Evolutionary conservation across 2,329 filamentous ascomycete genomes (phyloP).

Genomic region (Rutstroemia sp.): DNA sequence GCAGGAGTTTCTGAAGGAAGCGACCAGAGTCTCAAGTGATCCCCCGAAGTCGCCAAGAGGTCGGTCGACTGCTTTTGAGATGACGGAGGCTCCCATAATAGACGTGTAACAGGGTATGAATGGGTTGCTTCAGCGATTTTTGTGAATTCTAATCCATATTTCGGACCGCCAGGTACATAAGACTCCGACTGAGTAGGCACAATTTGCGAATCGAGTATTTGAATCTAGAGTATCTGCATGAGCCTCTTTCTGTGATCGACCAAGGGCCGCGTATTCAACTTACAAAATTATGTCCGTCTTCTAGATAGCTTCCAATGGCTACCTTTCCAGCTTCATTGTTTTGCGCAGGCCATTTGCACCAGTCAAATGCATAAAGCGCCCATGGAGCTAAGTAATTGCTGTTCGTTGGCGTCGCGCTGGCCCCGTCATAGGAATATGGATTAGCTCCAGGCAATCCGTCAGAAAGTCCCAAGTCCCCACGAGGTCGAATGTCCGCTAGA

Average conservation of each 20-base stretch:
- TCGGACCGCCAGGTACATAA: constrained; percentile 61
- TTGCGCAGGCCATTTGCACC: constrained; percentile 95
- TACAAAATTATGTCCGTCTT: constrained; percentile 98
- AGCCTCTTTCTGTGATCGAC: not conserved
- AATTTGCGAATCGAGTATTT: constrained; percentile 89
- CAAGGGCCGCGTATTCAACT: constrained; percentile 24
- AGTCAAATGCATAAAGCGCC: constrained; percentile 95
- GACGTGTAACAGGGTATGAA: constrained; percentile 91
- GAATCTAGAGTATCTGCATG: constrained; percentile 55
- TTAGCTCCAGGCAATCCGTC: constrained; percentile 58
- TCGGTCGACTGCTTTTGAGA: constrained; percentile 94
- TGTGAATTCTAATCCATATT: constrained; percentile 78
- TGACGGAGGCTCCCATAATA: constrained; percentile 93
- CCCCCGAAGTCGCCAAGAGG: constrained; percentile 87
- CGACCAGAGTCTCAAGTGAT: constrained; percentile 91
- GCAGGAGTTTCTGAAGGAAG: constrained; percentile 62
- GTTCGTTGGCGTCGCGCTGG: constrained; percentile 59
- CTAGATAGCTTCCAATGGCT: constrained; percentile 89
- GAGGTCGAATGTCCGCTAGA: constrained; percentile 82
- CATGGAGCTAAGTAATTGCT: constrained; percentile 93
- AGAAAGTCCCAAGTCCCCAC: constrained; percentile 72
- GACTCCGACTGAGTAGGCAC: constrained; percentile 61
- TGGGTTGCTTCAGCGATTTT: constrained; percentile 95
- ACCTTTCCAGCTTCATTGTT: constrained; percentile 80
- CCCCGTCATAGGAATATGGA: constrained; percentile 55